These are phyloP conservation scores for Dioszegia crocea DNA, from an alignment of 768 basidiomycete species.

Conservation along the genomic window DNA sequence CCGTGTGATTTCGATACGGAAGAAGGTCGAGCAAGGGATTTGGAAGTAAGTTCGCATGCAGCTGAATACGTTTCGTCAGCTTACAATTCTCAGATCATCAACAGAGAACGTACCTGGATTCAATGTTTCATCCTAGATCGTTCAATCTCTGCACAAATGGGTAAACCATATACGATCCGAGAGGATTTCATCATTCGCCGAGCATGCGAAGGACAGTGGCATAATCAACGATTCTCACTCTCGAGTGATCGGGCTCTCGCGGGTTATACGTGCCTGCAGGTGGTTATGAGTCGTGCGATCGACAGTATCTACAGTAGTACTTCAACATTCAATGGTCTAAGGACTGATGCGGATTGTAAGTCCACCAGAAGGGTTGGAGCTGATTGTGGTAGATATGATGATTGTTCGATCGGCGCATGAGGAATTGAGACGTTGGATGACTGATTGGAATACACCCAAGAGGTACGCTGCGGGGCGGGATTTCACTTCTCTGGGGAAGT, in stretches of 20 bases:
- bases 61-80: not conserved
- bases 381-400: slow-evolving; percentile 53
- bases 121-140: slow-evolving; percentile 84
- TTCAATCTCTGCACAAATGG: slow-evolving; percentile 91
- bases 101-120: slow-evolving; percentile 92
- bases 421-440: slow-evolving; percentile 40
- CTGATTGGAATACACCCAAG: slow-evolving; percentile 30
- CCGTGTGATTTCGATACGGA: slow-evolving; percentile 65
- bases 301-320: slow-evolving; percentile 81
- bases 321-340: slow-evolving; percentile 72
- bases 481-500: too few relatives aligned
- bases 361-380: slow-evolving; percentile 50
- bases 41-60: slow-evolving; percentile 34
- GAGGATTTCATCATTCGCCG: slow-evolving; percentile 92
- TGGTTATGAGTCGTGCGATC: slow-evolving; percentile 78
- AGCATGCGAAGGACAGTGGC: slow-evolving; percentile 63
- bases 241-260: slow-evolving; percentile 67
- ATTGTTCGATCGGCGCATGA: slow-evolving; percentile 45
- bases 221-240: slow-evolving; percentile 60
- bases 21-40: slow-evolving; percentile 73
- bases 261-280: slow-evolving; percentile 82
- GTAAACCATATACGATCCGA: slow-evolving; percentile 85
- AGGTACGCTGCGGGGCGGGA: slow-evolving; percentile 20
- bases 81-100: slow-evolving; percentile 64
- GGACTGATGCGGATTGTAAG: slow-evolving; percentile 63